Conservation (phyloP, 2,329 filamentous ascomycete species). For the Fusarium compactum region DNA sequence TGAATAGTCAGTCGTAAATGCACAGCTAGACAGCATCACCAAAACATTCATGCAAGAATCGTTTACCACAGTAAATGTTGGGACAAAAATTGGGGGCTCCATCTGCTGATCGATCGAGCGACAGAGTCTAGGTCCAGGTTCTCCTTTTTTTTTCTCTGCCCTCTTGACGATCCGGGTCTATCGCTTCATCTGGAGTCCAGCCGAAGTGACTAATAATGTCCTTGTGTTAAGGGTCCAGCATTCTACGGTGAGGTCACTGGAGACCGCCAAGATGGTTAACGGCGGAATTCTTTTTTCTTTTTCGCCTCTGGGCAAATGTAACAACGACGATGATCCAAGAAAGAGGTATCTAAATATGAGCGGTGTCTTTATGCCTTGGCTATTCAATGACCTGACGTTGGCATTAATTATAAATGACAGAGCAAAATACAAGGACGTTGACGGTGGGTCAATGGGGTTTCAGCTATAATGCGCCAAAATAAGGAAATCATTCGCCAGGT, state of each 20-base stretch:
- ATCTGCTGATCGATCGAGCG: conserved; percentile 5
- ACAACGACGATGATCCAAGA: background rate
- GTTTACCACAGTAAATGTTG: background rate
- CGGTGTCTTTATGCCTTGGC: background rate
- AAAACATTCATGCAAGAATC: conserved; percentile 2
- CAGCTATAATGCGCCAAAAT: conserved; percentile 3
- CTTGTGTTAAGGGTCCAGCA: conserved; percentile 8
- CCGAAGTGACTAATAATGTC: conserved; percentile 4
- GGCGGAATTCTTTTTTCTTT: background rate
- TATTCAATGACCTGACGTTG: background rate
- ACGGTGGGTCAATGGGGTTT: background rate
- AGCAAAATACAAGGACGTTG: conserved; percentile 6
- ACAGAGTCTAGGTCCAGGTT: background rate
- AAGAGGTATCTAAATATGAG: background rate
- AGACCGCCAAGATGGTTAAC: conserved; percentile 8
- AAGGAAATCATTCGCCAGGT: background rate
- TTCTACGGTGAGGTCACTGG: background rate
- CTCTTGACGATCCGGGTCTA: background rate
- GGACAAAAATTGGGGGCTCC: background rate
- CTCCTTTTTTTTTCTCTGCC: background rate
- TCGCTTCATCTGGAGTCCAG: background rate
- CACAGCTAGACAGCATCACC: background rate
- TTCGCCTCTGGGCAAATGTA: background rate
- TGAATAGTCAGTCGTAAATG: background rate
- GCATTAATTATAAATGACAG: background rate